Evolutionary conservation across 2,329 filamentous ascomycete species (phyloP), one percentile per base, ranked within the genome.

Genomic region (Aspergillus uvarum): DNA sequence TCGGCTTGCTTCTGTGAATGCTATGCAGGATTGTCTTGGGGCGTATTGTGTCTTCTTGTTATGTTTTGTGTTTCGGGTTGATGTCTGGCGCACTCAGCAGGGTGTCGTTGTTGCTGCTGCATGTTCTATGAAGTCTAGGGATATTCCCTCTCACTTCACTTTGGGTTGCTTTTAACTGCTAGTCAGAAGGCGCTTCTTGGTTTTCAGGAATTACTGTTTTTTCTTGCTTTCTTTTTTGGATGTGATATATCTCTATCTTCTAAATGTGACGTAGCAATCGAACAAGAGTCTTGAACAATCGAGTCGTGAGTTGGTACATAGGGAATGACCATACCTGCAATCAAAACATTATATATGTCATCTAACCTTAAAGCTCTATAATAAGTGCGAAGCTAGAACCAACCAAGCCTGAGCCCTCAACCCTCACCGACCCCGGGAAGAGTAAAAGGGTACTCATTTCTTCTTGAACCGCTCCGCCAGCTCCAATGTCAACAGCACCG

Each of bases 401-500:
- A 35, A 35, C 24, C 22, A 31, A 16, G 14, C 14, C 16, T 2
- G 8, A 26, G 26, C 14, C 14, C 14, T 22, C n/a, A 56, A 10
- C 11, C 48, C 29, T 2, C 10, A 11, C 6, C n/a, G 16, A 3
- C 14, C 16, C 26, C 49, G 26, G n/a, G n/a, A n/a, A n/a, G n/a
- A n/a, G n/a, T n/a, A n/a, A n/a, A n/a, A n/a, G n/a, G n/a, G n/a
- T n/a, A 44, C 14, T 48, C 56, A 56, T 5, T 44, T 55, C 54
- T 67, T 63, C 63, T 77, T 79, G 53, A 80, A 70, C 59, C 70
- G 70, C 38, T 65, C 65, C 22, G 76, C 78, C 62, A 91, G 74
- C 63, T 91, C 89, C 70, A 93, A 83, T 1, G 91, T 93, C 73
- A 94, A 92, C 35, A 94, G 70, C 3, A 93, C 87, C 57, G 87